Conservation (phyloP, 345 rosid genomes). For the Litchi chinensis region DNA sequence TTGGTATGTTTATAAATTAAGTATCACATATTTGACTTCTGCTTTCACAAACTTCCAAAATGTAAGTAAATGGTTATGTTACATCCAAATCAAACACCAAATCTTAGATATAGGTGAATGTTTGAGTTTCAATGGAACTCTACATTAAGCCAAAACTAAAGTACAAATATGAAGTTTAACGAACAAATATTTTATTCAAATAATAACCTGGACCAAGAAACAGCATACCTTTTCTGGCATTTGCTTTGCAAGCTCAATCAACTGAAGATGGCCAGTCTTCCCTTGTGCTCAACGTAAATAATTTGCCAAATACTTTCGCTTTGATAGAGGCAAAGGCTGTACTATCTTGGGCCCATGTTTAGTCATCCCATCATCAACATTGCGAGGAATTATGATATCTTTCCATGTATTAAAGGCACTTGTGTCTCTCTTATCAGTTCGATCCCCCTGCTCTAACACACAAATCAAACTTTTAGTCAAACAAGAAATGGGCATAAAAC, state of each 20-base stretch:
- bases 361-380: slow-evolving; percentile 90
- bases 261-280: slow-evolving; percentile 76
- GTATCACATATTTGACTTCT: not conserved
- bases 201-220: not conserved
- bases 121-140: not conserved
- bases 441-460: slow-evolving; percentile 71
- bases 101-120: not conserved
- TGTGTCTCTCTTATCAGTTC: slow-evolving; percentile 88
- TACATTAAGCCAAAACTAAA: not conserved
- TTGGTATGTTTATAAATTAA: not conserved
- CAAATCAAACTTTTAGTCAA: slow-evolving; percentile 16
- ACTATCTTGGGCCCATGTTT: slow-evolving; percentile 43
- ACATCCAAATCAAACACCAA: not conserved
- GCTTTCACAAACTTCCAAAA: not conserved
- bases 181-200: not conserved
- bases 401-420: slow-evolving; percentile 75
- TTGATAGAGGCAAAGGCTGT: slow-evolving; percentile 70
- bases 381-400: slow-evolving; percentile 59
- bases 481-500: not conserved
- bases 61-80: not conserved
- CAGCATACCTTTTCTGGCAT: slow-evolving; percentile 69
- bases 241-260: slow-evolving; percentile 82
- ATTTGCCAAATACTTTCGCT: slow-evolving; percentile 83
- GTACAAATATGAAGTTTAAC: not conserved
- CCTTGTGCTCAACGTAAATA: too few species aligned